A percentile compares a stretch with the other conserved stretches of the same genome.
Conservation (phyloP, 495 filamentous ascomycete genomes). For the Pseudomonodictys pantanalensis region DNA sequence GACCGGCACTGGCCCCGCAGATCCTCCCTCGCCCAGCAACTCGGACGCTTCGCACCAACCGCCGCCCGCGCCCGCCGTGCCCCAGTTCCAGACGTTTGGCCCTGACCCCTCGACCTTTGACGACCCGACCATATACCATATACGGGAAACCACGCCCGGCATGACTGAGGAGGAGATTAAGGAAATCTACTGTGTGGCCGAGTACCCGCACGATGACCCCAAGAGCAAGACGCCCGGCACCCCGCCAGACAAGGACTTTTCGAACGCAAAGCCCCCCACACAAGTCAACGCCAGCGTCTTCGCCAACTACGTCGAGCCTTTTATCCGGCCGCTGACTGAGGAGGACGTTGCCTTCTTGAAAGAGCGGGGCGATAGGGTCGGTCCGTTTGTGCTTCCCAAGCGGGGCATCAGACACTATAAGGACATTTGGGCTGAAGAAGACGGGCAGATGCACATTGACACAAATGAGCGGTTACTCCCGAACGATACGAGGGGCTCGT, state of each 20-base stretch:
- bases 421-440: conserved; percentile 91
- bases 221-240: conserved; percentile 80
- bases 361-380: conserved; percentile 80
- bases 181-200: conserved; percentile 80
- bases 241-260: conserved; percentile 90
- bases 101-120: conserved; percentile 85
- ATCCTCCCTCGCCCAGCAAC: conserved; percentile 53
- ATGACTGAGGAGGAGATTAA: conserved; percentile 80
- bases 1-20: conserved; percentile 25
- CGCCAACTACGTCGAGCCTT: conserved; percentile 81
- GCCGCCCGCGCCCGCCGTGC: conserved; percentile 69
- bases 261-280: conserved; percentile 85
- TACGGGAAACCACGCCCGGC: conserved; percentile 64
- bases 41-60: conserved; percentile 68
- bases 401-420: conserved; percentile 82
- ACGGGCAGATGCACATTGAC: conserved; percentile 70
- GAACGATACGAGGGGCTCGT: conserved; percentile 78
- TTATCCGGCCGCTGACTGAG: conserved; percentile 83
- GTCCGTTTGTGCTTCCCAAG: conserved; percentile 80
- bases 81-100: conserved; percentile 79
- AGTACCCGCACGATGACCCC: conserved; percentile 77
- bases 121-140: conserved; percentile 93
- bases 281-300: conserved; percentile 93
- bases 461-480: conserved; percentile 59
- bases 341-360: conserved; percentile 93